Base-by-base conservation (phyloP, 2,329 filamentous ascomycete genomes). In the Botryotinia calthae region DNA sequence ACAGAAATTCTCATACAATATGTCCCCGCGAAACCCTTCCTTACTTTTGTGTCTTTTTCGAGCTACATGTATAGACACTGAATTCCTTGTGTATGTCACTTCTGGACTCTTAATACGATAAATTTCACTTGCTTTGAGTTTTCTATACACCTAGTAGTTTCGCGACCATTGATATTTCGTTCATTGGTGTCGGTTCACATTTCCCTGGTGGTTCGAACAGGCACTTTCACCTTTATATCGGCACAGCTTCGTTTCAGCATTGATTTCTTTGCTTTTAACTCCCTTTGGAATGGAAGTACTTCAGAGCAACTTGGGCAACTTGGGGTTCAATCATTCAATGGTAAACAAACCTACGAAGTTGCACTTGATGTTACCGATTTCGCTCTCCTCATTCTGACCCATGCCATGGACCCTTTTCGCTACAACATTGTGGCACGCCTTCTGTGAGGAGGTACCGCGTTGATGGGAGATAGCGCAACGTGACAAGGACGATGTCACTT, bases 391-490 rank as follows among this genome's bases (percentile, higher is more conserved):
- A n/a, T n/a, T 4, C 48, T 14, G 48, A 14, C 4, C 48, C 48
- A 2, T 51, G 10, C 22, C 48, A 51, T n/a, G 14, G 22, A 37
- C 4, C 0, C 14, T n/a, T 51, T 2, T 6, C 25, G 22, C 22
- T 51, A 7, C 48, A 51, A 4, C 25, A 6, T 51, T n/a, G 48
- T n/a, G 48, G 10, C 25, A 51, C 14, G 22, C 48, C 4, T 51
- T 14, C 22, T n/a, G 3, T 51, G 10, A 2, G 10, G 0, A 14
- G 1, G 12, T 51, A 14, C 25, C 10, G 14, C 10, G 4, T 4
- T 51, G 10, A n/a, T n/a, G 10, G 4, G 48, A 51, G 48, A 51
- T n/a, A n/a, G 48, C 4, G 4, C 25, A 6, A n/a, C 6, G 10
- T 14, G 48, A 2, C 48, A 2, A 51, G 1, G 22, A 14, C 4